Percentiles rank a stretch among this genome's conserved stretches.
Conservation (phyloP, 2,329 filamentous ascomycete species). For the Scedosporium apiospermum region DNA sequence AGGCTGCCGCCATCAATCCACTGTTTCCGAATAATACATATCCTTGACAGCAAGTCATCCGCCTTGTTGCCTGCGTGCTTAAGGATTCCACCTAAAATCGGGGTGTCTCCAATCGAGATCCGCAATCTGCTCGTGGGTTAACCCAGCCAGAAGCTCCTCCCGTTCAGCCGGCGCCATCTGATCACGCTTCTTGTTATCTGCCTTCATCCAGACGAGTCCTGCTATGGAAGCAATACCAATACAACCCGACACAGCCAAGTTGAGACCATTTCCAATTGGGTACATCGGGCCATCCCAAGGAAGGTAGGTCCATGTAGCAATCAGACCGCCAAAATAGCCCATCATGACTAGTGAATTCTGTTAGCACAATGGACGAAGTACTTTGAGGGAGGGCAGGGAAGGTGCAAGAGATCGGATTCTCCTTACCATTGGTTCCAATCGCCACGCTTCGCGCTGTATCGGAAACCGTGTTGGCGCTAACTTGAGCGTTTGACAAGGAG, state of each 20-base stretch:
- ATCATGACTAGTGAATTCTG: constrained; percentile 4
- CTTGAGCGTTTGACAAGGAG: constrained; percentile 52
- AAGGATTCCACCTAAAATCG: constrained; percentile 11
- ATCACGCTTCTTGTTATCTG: constrained; percentile 11
- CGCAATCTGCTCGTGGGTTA: constrained; percentile 6
- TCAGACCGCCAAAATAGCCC: constrained; percentile 11
- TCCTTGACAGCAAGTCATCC: no score
- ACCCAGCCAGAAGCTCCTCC: constrained; percentile 8
- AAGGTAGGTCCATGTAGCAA: constrained; percentile 12
- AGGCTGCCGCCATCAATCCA: no score
- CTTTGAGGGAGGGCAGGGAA: background rate
- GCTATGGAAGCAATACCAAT: constrained; percentile 7
- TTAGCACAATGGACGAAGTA: background rate
- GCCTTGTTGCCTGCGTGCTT: background rate
- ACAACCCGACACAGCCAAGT: constrained; percentile 5
- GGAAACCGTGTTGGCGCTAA: constrained; percentile 54
- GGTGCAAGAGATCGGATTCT: background rate
- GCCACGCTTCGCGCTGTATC: constrained; percentile 53
- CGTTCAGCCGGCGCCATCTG: constrained; percentile 1
- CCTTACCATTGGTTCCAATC: constrained; percentile 40
- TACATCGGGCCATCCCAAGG: constrained; percentile 11
- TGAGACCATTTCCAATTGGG: constrained; percentile 11
- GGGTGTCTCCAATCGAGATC: constrained; percentile 12
- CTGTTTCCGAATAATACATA: no score
- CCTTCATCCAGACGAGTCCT: constrained; percentile 10